Evolutionary conservation across 768 basidiomycete species (phyloP), one percentile per base, ranked within the genome.

Genomic region (Naganishia vishniacii): DNA sequence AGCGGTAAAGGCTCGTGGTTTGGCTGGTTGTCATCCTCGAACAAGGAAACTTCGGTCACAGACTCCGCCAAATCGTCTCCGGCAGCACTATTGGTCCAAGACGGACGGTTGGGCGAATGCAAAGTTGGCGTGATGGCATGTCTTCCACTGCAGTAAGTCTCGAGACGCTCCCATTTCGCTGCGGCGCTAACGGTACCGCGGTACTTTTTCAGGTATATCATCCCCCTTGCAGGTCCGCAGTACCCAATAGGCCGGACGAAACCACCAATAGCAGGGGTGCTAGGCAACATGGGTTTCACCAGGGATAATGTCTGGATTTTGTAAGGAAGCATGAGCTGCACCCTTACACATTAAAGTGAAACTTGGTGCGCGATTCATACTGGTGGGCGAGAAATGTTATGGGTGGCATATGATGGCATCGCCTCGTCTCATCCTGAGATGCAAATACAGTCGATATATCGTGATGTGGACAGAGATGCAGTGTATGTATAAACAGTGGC

Each of bases 241-340:
- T 56, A 37, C 25, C 53, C 48, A 12, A 37, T 49, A 23, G 47
- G 59, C 3, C 44, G 58, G n/a, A 46, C 45, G 20, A 41, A 58
- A 16, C 56, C 59, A 26, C 64, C 64, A 2, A 46, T 65, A 2
- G 64, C 58, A 49, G 64, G 64, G 25, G 26, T 65, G 5, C 28
- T 65, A 25, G 64, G 64, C 9, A 44, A 15, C 16, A 48, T 65
- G 59, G 64, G 64, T 0, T 48, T 48, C 12, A 48, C 20, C 8
- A 37, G 58, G 34, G 59, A 61, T 28, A 42, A 59, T 37, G 64
- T 61, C 12, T 60, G 64, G 64, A 48, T 65, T 20, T 31, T 65
- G 47, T 65, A 48, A 37, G 8, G 15, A 15, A 7, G 8, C 7
- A 37, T 37, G 15, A 15, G 15, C 15, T 37, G 8, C 34, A 15